These are phyloP conservation scores for Brasenia schreberi DNA, from an alignment of 164 flowering plant species.

Conservation along the genomic window DNA sequence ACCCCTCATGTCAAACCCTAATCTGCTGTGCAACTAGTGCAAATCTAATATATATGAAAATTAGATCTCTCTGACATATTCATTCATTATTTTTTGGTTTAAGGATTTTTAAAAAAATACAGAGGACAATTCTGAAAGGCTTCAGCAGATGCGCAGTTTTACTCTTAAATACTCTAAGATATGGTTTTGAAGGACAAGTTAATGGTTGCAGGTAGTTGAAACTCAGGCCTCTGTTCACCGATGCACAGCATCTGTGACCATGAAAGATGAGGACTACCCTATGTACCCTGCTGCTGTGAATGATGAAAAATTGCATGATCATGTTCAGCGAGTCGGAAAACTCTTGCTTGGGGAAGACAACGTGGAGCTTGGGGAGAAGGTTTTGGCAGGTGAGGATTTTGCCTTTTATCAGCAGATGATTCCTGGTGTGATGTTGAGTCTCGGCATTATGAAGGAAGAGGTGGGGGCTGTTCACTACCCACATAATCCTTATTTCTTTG, in stretches of 20 bases:
- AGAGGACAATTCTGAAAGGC: too few species aligned
- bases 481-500: slow-evolving; percentile 66
- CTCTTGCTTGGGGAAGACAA: slow-evolving; percentile 49
- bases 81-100: too few species aligned
- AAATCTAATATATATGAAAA: too few species aligned
- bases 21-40: too few species aligned
- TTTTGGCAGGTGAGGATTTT: slow-evolving; percentile 94
- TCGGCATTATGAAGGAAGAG: slow-evolving; percentile 67
- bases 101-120: too few species aligned
- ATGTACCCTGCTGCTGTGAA: slow-evolving; percentile 50
- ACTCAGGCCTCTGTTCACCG: slow-evolving; percentile 55
- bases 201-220: slow-evolving; percentile 45
- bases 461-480: slow-evolving; percentile 53
- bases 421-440: slow-evolving; percentile 51
- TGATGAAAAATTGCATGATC: slow-evolving; percentile 37
- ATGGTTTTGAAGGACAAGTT: background rate
- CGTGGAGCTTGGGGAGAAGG: slow-evolving; percentile 22
- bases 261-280: slow-evolving; percentile 33
- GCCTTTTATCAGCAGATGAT: slow-evolving; percentile 64
- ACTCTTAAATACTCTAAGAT: background rate
- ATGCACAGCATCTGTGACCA: slow-evolving; percentile 37
- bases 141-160: background rate
- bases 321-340: slow-evolving; percentile 37
- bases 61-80: too few species aligned
- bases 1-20: too few species aligned